These are phyloP conservation scores for Tylopilus cervinicoccineus DNA, from an alignment of 768 basidiomycete genomes.

Conservation along the genomic window DNA sequence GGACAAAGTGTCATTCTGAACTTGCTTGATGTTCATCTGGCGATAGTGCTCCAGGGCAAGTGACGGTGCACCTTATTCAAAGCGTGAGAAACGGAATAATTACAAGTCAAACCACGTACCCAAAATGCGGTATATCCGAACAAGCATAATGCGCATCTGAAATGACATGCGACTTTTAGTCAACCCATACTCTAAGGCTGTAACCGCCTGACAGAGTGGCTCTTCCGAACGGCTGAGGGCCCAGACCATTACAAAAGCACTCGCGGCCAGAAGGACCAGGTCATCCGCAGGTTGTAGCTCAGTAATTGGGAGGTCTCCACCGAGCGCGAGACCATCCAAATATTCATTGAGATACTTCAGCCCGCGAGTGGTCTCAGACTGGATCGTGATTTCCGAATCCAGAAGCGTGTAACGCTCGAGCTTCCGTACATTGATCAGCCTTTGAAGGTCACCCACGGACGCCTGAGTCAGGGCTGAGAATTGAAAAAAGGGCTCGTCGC, in stretches of 20 bases:
- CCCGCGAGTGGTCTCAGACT: conserved; percentile 52
- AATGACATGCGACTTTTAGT: conserved; percentile 76
- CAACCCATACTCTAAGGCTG: conserved; percentile 69
- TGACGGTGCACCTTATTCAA: conserved; percentile 59
- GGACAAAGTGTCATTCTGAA: conserved; percentile 87
- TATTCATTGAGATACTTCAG: conserved; percentile 57
- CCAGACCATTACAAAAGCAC: conserved; percentile 65
- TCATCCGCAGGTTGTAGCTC: conserved; percentile 90
- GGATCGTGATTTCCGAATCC: conserved; percentile 46
- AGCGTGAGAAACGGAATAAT: not conserved
- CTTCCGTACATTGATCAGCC: conserved; percentile 73
- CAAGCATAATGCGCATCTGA: conserved; percentile 68
- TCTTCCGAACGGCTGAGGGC: conserved; percentile 47
- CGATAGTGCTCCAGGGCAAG: conserved; percentile 78
- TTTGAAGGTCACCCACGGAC: conserved; percentile 52
- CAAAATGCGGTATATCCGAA: conserved; percentile 79
- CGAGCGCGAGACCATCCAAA: conserved; percentile 62
- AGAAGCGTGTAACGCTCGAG: conserved; percentile 60
- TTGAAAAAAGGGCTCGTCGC: conserved; percentile 17
- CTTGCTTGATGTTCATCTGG: conserved; percentile 71
- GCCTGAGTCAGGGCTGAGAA: conserved; percentile 34
- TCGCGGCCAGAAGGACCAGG: conserved; percentile 69
- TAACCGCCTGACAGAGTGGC: conserved; percentile 60
- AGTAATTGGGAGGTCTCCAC: conserved; percentile 59
- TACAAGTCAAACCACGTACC: conserved; percentile 40